phyloP scores from a whole-genome alignment of 805 yeast genomes.

The Starmera pachycereana region DNA sequence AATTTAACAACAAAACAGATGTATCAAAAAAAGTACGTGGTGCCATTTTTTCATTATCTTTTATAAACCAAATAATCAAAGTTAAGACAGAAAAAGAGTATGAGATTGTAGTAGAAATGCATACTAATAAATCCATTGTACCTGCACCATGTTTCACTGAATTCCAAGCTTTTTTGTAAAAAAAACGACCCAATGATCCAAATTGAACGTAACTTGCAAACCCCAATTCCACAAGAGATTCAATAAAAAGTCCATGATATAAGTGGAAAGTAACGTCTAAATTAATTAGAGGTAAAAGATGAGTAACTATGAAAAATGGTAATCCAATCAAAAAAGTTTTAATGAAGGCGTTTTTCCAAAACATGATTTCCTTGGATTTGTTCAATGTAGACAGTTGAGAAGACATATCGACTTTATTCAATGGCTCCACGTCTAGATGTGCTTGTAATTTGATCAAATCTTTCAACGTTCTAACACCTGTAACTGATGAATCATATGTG shows the following conservation, averaged over 20 bases:
- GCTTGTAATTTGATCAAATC: conserved; percentile 33
- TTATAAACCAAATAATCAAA: conserved; percentile 37
- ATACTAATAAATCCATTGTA: conserved; percentile 89
- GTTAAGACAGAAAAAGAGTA: conserved; percentile 64
- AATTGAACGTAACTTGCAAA: conserved; percentile 55
- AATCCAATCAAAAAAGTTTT: conserved; percentile 45
- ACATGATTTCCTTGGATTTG: conserved; percentile 58
- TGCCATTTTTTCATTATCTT: conserved; percentile 27
- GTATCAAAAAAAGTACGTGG: conserved; percentile 82
- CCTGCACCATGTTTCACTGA: conserved; percentile 63
- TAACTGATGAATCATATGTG: conserved; percentile 34
- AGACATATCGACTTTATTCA: conserved; percentile 40
- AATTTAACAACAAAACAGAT: conserved; percentile 70
- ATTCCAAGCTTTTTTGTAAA: conserved; percentile 52
- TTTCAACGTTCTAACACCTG: conserved; percentile 60
- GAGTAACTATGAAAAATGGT: conserved; percentile 45
- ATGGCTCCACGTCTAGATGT: conserved; percentile 43
- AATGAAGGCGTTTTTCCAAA: conserved; percentile 54
- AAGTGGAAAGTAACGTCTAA: conserved; percentile 20
- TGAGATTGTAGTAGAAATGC: conserved; percentile 72
- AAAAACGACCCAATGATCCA: conserved; percentile 43
- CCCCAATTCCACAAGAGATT: conserved; percentile 48
- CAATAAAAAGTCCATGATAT: conserved; percentile 51
- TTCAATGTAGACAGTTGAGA: conserved; percentile 63
- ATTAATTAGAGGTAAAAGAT: conserved; percentile 34